Evolutionary conservation across 306 rosid genomes (phyloP).

Genomic region (Rosa chinensis): DNA sequence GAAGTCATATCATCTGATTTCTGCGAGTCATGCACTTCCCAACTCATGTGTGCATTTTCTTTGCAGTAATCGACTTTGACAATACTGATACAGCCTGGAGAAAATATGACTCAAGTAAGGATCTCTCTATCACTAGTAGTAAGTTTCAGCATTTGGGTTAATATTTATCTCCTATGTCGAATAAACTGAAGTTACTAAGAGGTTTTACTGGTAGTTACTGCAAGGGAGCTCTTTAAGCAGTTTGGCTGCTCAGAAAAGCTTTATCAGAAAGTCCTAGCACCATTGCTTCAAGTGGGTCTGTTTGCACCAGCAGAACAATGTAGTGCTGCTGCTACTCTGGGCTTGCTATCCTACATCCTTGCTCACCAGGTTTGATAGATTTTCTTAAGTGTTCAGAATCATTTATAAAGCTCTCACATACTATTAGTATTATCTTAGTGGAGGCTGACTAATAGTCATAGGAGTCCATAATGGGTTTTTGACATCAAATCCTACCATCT

Average conservation of each 20-base stretch:
- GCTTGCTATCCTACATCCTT: slow-evolving; percentile 42
- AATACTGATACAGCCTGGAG: slow-evolving; percentile 55
- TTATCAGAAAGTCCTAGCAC: slow-evolving; percentile 40
- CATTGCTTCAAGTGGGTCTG: slow-evolving; percentile 57
- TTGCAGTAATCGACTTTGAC: slow-evolving; percentile 57
- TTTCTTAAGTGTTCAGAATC: neutral
- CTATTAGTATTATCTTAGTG: neutral
- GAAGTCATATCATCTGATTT: neutral
- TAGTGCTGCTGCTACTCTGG: slow-evolving; percentile 61
- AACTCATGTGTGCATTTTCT: slow-evolving; percentile 8
- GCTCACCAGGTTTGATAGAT: slow-evolving; percentile 54
- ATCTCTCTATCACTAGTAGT: slow-evolving; percentile 13
- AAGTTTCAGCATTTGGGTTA: slow-evolving; percentile 11
- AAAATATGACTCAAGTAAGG: slow-evolving; percentile 55
- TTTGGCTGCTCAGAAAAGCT: slow-evolving; percentile 56
- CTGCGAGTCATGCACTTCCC: neutral
- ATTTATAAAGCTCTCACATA: neutral
- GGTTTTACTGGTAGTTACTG: slow-evolving; percentile 48
- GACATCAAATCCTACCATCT: neutral
- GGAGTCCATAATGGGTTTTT: neutral
- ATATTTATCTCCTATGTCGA: neutral
- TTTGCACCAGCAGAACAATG: slow-evolving; percentile 58
- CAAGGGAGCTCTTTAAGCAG: slow-evolving; percentile 58
- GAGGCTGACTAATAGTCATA: slow-evolving; percentile 1
- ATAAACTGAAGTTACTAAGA: slow-evolving; percentile 20